Conservation (phyloP, 2,329 filamentous ascomycete genomes). For the Coniella lustricola region DNA sequence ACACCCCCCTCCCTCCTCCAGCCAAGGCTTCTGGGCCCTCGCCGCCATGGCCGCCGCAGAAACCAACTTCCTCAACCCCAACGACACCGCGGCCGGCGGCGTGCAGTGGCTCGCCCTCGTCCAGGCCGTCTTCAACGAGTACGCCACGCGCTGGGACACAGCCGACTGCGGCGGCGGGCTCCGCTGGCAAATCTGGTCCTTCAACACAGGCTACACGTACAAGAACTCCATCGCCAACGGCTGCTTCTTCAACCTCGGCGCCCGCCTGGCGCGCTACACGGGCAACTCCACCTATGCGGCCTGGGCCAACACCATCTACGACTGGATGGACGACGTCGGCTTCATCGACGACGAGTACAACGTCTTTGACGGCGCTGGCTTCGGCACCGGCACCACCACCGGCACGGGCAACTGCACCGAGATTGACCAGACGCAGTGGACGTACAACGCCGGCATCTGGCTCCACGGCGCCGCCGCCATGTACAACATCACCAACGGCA, state of each 20-base stretch:
- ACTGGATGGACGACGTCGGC: slow-evolving; percentile 40
- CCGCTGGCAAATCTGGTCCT: slow-evolving; percentile 78
- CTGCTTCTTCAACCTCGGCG: slow-evolving; percentile 41
- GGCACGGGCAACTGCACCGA: slow-evolving; percentile 31
- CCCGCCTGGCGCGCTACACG: slow-evolving; percentile 58
- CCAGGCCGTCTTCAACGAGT: slow-evolving; percentile 75
- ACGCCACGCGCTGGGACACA: slow-evolving; percentile 65
- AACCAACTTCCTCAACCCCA: slow-evolving; percentile 56
- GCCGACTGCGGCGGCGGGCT: slow-evolving; percentile 64
- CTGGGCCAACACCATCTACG: slow-evolving; percentile 52
- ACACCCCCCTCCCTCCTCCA: too few relatives aligned
- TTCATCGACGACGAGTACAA: slow-evolving; percentile 37
- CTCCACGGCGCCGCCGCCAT: slow-evolving; percentile 35
- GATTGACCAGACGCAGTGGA: slow-evolving; percentile 42
- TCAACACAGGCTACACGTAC: slow-evolving; percentile 65
- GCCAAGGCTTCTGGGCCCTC: slow-evolving; percentile 67
- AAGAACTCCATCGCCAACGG: slow-evolving; percentile 43
- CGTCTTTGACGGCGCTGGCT: slow-evolving; percentile 42
- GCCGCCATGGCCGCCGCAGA: slow-evolving; percentile 65
- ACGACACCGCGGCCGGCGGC: slow-evolving; percentile 32
- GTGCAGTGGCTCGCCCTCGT: slow-evolving; percentile 65
- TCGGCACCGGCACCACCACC: slow-evolving; percentile 22
- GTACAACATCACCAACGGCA: slow-evolving; percentile 43
- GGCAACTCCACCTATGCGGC: slow-evolving; percentile 55
- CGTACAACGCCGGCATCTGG: slow-evolving; percentile 43